These are phyloP conservation scores for Aspergillus bertholletiae DNA, from an alignment of 495 filamentous ascomycete genomes.

Conservation along the genomic window DNA sequence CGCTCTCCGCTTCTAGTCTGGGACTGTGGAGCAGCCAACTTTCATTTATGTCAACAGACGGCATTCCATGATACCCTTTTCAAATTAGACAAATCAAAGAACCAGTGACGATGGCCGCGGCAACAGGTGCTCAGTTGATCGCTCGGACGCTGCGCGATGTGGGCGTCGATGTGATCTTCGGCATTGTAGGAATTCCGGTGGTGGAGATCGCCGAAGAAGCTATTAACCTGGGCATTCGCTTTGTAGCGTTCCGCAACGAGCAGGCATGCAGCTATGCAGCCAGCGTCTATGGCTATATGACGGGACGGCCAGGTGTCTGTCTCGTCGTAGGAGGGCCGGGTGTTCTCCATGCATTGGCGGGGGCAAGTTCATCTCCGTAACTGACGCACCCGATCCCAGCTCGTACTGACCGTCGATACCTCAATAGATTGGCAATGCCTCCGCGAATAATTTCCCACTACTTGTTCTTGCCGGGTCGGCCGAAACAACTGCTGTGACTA, in stretches of 20 bases:
- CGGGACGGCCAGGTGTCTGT: constrained; percentile 58
- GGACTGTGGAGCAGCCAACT: neutral
- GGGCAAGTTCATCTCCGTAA: constrained; percentile 32
- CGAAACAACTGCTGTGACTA: constrained; percentile 50
- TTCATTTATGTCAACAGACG: neutral
- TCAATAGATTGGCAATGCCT: constrained; percentile 51
- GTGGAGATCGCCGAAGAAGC: constrained; percentile 63
- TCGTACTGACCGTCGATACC: neutral
- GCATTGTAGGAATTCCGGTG: constrained; percentile 62
- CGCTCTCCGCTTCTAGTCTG: neutral
- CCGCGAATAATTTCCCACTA: constrained; percentile 56
- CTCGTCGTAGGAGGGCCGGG: constrained; percentile 65
- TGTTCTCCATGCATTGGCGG: constrained; percentile 60
- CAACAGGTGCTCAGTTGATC: constrained; percentile 55
- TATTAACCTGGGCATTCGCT: constrained; percentile 59
- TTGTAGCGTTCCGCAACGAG: constrained; percentile 65
- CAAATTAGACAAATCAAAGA: neutral
- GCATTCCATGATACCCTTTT: neutral
- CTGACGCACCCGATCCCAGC: neutral
- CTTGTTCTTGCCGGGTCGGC: constrained; percentile 57
- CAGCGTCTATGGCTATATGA: constrained; percentile 62
- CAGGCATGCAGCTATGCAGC: constrained; percentile 64
- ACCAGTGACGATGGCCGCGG: constrained; percentile 25
- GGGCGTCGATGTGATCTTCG: constrained; percentile 58
- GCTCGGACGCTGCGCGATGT: constrained; percentile 54